Evolutionary conservation across 2,329 filamentous ascomycete species (phyloP).

Genomic region (Bipolaris gigantea): DNA sequence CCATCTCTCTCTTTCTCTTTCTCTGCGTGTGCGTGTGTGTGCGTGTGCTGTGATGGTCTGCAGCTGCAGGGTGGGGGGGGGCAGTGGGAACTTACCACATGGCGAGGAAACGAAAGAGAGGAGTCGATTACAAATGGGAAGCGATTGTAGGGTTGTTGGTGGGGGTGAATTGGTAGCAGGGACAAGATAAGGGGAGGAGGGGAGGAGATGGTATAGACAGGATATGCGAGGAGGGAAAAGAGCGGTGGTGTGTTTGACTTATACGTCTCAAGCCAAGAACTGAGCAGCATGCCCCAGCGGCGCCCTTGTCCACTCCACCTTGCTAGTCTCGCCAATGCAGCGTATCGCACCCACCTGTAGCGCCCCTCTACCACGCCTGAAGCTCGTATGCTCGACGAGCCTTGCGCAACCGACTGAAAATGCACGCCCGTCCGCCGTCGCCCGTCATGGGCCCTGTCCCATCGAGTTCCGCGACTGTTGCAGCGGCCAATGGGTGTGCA

Average conservation of each 20-base stretch:
- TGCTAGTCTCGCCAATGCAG: conserved; percentile 33
- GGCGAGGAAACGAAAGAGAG: conserved; percentile 35
- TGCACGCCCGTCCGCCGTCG: conserved; percentile 21
- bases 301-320: conserved; percentile 30
- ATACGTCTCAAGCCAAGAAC: conserved; percentile 37
- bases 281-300: conserved; percentile 34
- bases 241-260: conserved; percentile 43
- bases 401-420: conserved; percentile 1
- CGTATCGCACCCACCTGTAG: conserved; percentile 30
- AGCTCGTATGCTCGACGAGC: conserved; percentile 23
- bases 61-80: conserved; percentile 22
- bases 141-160: conserved; percentile 31
- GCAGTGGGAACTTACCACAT: conserved; percentile 44
- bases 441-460: conserved; percentile 28
- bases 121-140: conserved; percentile 27
- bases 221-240: conserved; percentile 37
- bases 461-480: conserved; percentile 17
- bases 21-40: not conserved
- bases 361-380: conserved; percentile 27
- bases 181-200: conserved; percentile 19
- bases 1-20: too few relatives aligned
- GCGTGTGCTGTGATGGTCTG: not conserved
- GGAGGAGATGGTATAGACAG: conserved; percentile 6
- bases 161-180: conserved; percentile 14
- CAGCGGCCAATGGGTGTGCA: conserved; percentile 23